Base-by-base conservation (phyloP, 306 rosid species). In the Casuarina cunninghamiana region DNA sequence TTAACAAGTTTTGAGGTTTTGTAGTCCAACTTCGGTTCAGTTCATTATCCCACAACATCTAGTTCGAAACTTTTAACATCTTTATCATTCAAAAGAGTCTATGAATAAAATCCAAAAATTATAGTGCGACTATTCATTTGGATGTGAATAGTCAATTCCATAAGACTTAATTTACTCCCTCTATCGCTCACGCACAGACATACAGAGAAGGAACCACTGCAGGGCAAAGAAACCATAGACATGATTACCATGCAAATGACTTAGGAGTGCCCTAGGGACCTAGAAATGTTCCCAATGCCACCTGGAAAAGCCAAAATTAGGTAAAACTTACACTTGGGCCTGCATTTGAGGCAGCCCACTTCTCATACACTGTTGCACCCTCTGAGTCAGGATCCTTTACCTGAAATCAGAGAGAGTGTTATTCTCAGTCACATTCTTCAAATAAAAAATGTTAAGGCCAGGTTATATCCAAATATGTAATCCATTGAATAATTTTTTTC, bases 311-410 rank as follows among this genome's bases (percentile, higher is more conserved):
- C 45, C 46, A 69, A 83, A 61, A 58, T 54, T 54, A 71, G 39
- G 68, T 66, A 49, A 72, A 82, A 81, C 87, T 61, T 88, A 92
- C 98, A 81, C 78, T 82, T 37, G 72, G 69, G 46, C 80, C 71
- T 50, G 75, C 82, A 85, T 71, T 69, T 78, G 75, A 50, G 1
- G 86, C 75, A 49, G 84, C 81, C 97, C 95, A 94, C 37, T 77
- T 84, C 62, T 84, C 89, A 76, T 84, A 83, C 16, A 95, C 61
- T 3, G 93, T 87, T 45, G 74, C 81, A 68, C 84, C 89, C 77
- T 83, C 83, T 5, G 80, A 63, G 53, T 95, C 98, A 16, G 98
- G 98, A 87, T 95, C 98, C 79, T 89, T 83, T 61, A 94, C 93
- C 98, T 94, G 93, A 80, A 85, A 74, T 75, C 73, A 76, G 75